phyloP scores from a whole-genome alignment of 148 eudicot species.

The Polygonum maritimum region DNA sequence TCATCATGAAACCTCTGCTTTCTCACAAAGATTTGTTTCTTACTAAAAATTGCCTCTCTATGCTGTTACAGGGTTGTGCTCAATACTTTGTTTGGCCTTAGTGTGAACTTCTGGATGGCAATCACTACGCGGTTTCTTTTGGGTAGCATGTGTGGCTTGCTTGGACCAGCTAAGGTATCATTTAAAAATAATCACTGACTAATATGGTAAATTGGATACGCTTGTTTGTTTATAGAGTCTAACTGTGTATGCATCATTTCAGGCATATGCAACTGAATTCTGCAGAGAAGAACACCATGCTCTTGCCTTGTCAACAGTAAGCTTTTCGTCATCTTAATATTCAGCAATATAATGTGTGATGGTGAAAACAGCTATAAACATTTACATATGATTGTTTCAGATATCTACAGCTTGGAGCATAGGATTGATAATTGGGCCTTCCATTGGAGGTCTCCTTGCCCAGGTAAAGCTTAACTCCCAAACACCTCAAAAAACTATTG shows the following conservation, averaged over 20 bases:
- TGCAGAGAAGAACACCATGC: slow-evolving; percentile 73
- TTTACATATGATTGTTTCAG: slow-evolving; percentile 26
- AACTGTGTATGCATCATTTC: not conserved
- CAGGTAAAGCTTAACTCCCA: slow-evolving; percentile 41
- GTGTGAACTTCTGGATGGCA: slow-evolving; percentile 90
- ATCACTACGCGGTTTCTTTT: slow-evolving; percentile 66
- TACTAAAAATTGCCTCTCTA: not conserved
- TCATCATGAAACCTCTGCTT: not conserved
- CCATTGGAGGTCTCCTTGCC: slow-evolving; percentile 84
- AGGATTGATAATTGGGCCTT: slow-evolving; percentile 87
- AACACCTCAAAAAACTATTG: not conserved
- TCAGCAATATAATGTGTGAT: not conserved
- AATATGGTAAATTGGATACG: not conserved
- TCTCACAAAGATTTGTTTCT: too few relatives aligned
- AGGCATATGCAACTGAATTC: slow-evolving; percentile 80
- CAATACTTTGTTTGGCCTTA: slow-evolving; percentile 88
- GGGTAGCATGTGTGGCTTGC: slow-evolving; percentile 65
- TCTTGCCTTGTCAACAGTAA: slow-evolving; percentile 68
- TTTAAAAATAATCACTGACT: not conserved
- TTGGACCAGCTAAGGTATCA: slow-evolving; percentile 81
- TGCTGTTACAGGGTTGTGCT: slow-evolving; percentile 45
- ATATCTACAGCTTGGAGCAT: slow-evolving; percentile 79
- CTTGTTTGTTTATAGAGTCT: not conserved
- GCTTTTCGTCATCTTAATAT: slow-evolving; percentile 9
- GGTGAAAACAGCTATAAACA: not conserved